These are phyloP conservation scores for Monosporascus sp. DNA, from an alignment of 2,329 filamentous ascomycete species.

Conservation along the genomic window DNA sequence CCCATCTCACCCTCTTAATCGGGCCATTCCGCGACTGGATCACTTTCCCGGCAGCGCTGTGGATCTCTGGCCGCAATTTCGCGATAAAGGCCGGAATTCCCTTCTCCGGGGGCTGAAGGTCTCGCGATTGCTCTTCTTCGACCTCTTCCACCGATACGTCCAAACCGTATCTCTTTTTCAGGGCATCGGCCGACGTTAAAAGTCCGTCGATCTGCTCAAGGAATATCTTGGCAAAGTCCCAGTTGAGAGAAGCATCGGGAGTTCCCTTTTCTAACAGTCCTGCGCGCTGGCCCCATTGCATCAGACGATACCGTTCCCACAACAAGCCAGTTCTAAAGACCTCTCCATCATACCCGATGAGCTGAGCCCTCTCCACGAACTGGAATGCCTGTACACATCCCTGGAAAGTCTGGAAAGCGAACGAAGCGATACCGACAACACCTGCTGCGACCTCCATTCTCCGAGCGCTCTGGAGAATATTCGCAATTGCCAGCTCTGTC, in stretches of 20 bases:
- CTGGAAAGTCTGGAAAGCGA: slow-evolving; percentile 11
- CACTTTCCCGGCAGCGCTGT: too few relatives aligned
- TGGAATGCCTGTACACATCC: slow-evolving; percentile 11
- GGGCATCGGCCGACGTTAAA: too few relatives aligned
- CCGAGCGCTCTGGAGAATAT: too few relatives aligned
- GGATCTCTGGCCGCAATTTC: too few relatives aligned
- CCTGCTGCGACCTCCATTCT: slow-evolving; percentile 8
- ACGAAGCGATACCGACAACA: slow-evolving; percentile 4
- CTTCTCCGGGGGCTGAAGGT: too few relatives aligned
- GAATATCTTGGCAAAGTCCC: slow-evolving; percentile 11
- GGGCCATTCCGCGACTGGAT: slow-evolving; percentile 2
- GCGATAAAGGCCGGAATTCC: too few relatives aligned
- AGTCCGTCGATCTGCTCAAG: slow-evolving; percentile 9
- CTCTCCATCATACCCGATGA: slow-evolving; percentile 14
- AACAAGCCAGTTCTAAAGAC: slow-evolving; percentile 11
- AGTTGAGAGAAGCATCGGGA: slow-evolving; percentile 6
- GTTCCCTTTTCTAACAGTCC: slow-evolving; percentile 7
- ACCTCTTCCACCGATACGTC: too few relatives aligned
- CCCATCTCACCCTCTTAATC: slow-evolving; percentile 12
- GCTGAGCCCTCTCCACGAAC: slow-evolving; percentile 12
- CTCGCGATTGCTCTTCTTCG: too few relatives aligned
- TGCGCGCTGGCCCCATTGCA: slow-evolving; percentile 10
- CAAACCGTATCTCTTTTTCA: too few relatives aligned
- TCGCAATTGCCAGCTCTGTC: too few relatives aligned
- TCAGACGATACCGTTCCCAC: slow-evolving; percentile 14